phyloP scores from a whole-genome alignment of 163 green algal genomes.

The Chloroidium sp. region DNA sequence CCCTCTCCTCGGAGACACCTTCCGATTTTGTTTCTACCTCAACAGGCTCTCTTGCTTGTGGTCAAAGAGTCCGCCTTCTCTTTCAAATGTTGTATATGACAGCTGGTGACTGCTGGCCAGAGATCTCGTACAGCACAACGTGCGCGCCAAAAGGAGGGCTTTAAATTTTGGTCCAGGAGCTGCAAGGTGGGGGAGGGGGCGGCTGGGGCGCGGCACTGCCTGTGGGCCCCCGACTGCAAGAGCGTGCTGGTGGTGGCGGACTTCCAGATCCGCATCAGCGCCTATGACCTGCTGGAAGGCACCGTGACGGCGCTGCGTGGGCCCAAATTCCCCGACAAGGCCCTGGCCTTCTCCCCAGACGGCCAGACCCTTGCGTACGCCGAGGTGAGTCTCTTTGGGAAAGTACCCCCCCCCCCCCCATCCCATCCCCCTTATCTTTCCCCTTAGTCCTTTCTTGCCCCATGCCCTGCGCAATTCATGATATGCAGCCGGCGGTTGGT shows the following conservation, averaged over 20 bases:
- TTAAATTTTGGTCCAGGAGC: background rate
- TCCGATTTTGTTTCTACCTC: too few relatives aligned
- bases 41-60: too few relatives aligned
- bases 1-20: too few relatives aligned
- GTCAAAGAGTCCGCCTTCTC: too few relatives aligned
- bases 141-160: too few relatives aligned
- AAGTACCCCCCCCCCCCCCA: too few relatives aligned
- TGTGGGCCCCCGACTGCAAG: constrained; percentile 61
- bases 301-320: constrained; percentile 39
- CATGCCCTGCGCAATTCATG: background rate
- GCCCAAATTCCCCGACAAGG: constrained; percentile 53
- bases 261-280: constrained; percentile 62
- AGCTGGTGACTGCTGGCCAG: too few relatives aligned
- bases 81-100: too few relatives aligned
- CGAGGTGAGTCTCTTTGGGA: constrained; percentile 35
- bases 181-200: constrained; percentile 75
- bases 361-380: constrained; percentile 57
- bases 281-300: constrained; percentile 60
- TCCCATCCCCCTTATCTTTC: too few relatives aligned
- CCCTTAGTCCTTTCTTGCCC: too few relatives aligned
- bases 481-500: background rate
- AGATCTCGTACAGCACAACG: too few relatives aligned
- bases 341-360: constrained; percentile 56
- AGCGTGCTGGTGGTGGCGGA: constrained; percentile 64
- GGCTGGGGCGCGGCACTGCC: constrained; percentile 50